Evolutionary conservation across 371 early-diverging fungal species (phyloP), one percentile per base, ranked within the genome.

Genomic region (Rhizopus arrhizus): DNA sequence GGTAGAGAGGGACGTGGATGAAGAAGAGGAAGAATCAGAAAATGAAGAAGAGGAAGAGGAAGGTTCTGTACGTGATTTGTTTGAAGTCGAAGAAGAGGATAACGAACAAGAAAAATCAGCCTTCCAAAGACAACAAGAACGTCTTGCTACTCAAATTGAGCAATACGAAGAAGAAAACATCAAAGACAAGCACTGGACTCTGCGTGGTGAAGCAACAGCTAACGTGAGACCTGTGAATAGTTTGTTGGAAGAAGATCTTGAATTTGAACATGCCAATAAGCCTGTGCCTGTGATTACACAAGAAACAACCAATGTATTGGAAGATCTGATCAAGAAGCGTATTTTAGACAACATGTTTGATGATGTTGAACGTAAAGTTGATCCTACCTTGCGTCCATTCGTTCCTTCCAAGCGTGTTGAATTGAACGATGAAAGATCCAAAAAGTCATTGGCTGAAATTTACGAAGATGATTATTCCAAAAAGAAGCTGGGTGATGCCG

Each of bases 251-350:
- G 95, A 97, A 72, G 91, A 93, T 59, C 75, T 98, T 7, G 97
- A 96, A 55, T 91, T 95, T 70, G 98, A 97, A 60, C 85, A 89
- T 56, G 91, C 89, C 36, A 82, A 86, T 59, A 94, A 88, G 81
- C 95, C 98, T 13, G 95, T 94, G 0, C 98, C 98, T 5, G 91
- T 96, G 12, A 89, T 96, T 49, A 97, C 98, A 0, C 92, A 94
- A 69, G 95, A 96, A 73, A 78, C 84, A 2, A 97, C 97, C 0
- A 73, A 81, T 61, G 83, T 92, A 8, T 82, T 98, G 32, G 97
- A 97, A 69, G 95, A 95, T 32, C 70, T 96, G 61, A 98, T 98
- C 75, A 91, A 91, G 75, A 88, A 87, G 58, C 91, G 97, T 53
- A 96, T 98, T 69, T 42, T 89, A 29, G 89, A 90, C 65, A 64